These are phyloP conservation scores for Cryptococcus sp. DNA, from an alignment of 1,284 basidiomycete species.

Conservation along the genomic window DNA sequence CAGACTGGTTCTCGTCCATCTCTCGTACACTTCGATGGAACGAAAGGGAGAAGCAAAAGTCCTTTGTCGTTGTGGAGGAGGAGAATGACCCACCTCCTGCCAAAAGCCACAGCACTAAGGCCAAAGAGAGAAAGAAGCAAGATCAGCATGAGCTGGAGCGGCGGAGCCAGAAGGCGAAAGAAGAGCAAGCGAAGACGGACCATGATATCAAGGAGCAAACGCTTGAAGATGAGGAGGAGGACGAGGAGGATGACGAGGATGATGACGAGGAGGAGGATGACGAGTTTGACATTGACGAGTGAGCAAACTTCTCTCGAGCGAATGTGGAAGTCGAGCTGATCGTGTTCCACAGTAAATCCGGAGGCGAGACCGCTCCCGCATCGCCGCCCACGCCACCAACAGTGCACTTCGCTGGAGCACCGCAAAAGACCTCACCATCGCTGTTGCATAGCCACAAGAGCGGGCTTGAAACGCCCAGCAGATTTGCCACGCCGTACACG, in stretches of 20 bases:
- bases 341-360: conserved; percentile 27
- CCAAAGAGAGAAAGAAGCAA: conserved; percentile 38
- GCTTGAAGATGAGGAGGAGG: conserved; percentile 62
- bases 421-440: conserved; percentile 9
- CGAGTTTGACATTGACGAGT: conserved; percentile 88
- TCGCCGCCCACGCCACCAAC: conserved; percentile 19
- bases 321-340: conserved; percentile 16
- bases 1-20: conserved; percentile 98
- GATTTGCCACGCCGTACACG: conserved; percentile 67
- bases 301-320: conserved; percentile 57
- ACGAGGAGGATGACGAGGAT: conserved; percentile 58
- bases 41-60: conserved; percentile 94
- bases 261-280: conserved; percentile 66
- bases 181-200: conserved; percentile 55
- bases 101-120: conserved; percentile 31
- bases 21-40: conserved; percentile 97
- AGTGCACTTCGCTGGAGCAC: conserved; percentile 7
- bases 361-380: conserved; percentile 32
- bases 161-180: conserved; percentile 51
- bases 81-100: conserved; percentile 58
- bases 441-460: conserved; percentile 22
- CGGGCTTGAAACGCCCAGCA: conserved; percentile 71
- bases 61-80: conserved; percentile 96
- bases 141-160: conserved; percentile 10
- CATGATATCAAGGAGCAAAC: conserved; percentile 49